Evolutionary conservation across 768 basidiomycete species (phyloP), one percentile per base, ranked within the genome.

Genomic region (Rhodocollybia butyracea): DNA sequence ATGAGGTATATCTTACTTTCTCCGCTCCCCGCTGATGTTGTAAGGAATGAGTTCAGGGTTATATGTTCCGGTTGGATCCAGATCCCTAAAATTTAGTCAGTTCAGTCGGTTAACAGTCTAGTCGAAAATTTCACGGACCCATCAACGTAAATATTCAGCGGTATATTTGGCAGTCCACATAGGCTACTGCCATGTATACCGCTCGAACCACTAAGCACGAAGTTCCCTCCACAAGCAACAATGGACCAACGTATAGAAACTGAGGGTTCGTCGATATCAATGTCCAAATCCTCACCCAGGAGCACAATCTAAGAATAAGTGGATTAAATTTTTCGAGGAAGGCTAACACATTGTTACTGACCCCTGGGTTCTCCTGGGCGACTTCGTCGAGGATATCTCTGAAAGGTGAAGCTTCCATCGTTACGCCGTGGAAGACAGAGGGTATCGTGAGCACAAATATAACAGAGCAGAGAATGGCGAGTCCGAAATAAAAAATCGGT

Each of bases 201-300:
- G 52, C 68, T 65, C 13, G 81, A 80, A 4, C 74, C 76, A 19
- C 73, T 65, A 15, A 83, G 74, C 26, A 80, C 67, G 54, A 69
- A 74, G 1, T 59, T 72, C 13, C 67, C 59, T 17, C 83, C 83
- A 61, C 83, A 84, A 2, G 75, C 80, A 19, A 79, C 58, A 31
- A 84, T 73, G 30, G 79, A 77, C 82, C 82, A 84, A 6, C 80
- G 77, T 39, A 84, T 72, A 8, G 77, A 77, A 27, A 84, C 61
- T 0, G 81, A 73, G 1, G 82, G 82, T 59, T 84, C 82, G 56
- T 83, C 82, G 10, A 83, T 66, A 59, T 84, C 83, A 11, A 83
- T 74, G 58, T 83, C 82, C 5, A 83, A 78, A 51, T 75, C 77
- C 58, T 83, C 81, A 5, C 82, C 83, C 2, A 83, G 61, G 36